These are phyloP conservation scores for Alternaria conjuncta DNA, from an alignment of 2,329 filamentous ascomycete species.

Conservation along the genomic window DNA sequence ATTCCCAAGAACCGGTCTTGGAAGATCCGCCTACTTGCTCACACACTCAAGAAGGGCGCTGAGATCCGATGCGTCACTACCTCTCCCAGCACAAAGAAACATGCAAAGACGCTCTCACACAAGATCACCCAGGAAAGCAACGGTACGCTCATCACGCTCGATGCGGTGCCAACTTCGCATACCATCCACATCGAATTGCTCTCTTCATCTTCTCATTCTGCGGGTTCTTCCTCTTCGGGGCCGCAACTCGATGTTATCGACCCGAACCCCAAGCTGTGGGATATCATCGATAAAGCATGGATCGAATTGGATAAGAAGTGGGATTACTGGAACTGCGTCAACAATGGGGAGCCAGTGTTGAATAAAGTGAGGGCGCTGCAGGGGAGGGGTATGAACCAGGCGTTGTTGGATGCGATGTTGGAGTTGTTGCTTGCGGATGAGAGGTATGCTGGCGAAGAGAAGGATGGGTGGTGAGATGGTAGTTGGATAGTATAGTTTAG, in stretches of 20 bases:
- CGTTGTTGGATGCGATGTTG: slow-evolving; percentile 42
- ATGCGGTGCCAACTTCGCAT: slow-evolving; percentile 28
- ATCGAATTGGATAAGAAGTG: slow-evolving; percentile 43
- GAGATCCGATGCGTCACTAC: slow-evolving; percentile 38
- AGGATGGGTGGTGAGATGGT: neutral
- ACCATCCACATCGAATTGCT: slow-evolving; percentile 37
- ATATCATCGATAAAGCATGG: slow-evolving; percentile 37
- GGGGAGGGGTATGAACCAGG: slow-evolving; percentile 32
- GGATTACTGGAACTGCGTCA: slow-evolving; percentile 41
- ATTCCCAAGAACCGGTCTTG: slow-evolving; percentile 40
- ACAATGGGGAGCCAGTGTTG: slow-evolving; percentile 33
- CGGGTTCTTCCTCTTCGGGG: slow-evolving; percentile 6
- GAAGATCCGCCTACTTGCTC: slow-evolving; percentile 42
- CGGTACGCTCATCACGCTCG: slow-evolving; percentile 36
- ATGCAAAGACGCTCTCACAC: slow-evolving; percentile 30
- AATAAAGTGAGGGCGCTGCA: slow-evolving; percentile 40
- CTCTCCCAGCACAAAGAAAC: slow-evolving; percentile 27
- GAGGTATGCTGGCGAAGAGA: slow-evolving; percentile 31
- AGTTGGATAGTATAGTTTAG: neutral
- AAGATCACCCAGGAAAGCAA: slow-evolving; percentile 24
- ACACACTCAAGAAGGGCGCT: slow-evolving; percentile 20
- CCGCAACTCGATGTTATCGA: slow-evolving; percentile 46
- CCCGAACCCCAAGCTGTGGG: slow-evolving; percentile 35
- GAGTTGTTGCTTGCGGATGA: slow-evolving; percentile 46
- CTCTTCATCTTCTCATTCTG: slow-evolving; percentile 31